Conservation (phyloP, 352 stramenopile genomes). For the Pythium plurisporium region DNA sequence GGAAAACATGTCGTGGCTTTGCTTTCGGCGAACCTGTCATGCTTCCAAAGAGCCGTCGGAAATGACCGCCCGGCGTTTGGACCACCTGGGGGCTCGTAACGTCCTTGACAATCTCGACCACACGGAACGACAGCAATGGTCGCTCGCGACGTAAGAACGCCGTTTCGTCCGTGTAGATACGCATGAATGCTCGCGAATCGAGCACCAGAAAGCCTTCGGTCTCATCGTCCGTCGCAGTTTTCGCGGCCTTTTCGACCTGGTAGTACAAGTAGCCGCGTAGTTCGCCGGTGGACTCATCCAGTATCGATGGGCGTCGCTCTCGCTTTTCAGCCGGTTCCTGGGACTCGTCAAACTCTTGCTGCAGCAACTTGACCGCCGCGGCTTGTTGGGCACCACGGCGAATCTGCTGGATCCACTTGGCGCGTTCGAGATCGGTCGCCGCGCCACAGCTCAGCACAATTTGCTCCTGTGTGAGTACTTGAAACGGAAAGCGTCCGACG, state of each 20-base stretch:
- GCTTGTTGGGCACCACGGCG: constrained; percentile 46
- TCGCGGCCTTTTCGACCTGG: not conserved
- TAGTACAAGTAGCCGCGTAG: constrained; percentile 22
- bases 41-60: constrained; percentile 10
- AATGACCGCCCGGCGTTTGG: not conserved
- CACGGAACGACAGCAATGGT: constrained; percentile 25
- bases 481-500: constrained; percentile 44
- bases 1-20: not conserved
- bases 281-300: constrained; percentile 19
- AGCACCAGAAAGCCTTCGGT: constrained; percentile 34
- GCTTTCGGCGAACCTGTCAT: not conserved
- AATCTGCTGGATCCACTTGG: constrained; percentile 66
- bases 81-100: not conserved
- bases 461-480: constrained; percentile 64
- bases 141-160: constrained; percentile 28
- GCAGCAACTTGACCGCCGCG: constrained; percentile 47
- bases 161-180: constrained; percentile 45
- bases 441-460: constrained; percentile 60
- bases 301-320: constrained; percentile 2
- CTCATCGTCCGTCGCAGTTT: not conserved
- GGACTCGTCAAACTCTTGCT: constrained; percentile 41
- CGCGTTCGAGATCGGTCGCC: constrained; percentile 47
- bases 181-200: constrained; percentile 25
- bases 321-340: not conserved
- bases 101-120: constrained; percentile 25